Conservation (phyloP, 1,139 yeast genomes). For the Blastobotrys persicus region DNA sequence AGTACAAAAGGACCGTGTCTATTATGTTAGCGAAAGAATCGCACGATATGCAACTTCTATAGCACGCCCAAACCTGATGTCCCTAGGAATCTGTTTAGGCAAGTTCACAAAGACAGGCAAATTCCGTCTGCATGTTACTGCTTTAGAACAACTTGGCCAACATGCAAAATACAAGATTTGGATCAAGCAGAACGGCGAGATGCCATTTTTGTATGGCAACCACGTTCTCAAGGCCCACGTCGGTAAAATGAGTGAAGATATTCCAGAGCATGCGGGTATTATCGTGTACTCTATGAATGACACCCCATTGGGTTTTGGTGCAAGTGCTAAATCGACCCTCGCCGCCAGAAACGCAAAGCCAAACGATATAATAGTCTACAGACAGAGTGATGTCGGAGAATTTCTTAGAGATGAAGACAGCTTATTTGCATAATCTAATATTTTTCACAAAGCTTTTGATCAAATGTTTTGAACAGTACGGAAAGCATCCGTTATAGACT, state of each 20-base stretch:
- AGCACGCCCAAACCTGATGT: conserved; percentile 85
- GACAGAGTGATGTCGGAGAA: conserved; percentile 98
- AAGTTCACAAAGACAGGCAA: conserved; percentile 97
- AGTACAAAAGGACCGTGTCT: conserved; percentile 92
- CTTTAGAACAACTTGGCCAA: conserved; percentile 76
- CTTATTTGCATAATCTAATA: conserved; percentile 61
- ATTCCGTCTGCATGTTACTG: conserved; percentile 91
- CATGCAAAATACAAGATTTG: conserved; percentile 92
- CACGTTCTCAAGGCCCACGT: conserved; percentile 95
- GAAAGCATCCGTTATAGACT: too few relatives aligned
- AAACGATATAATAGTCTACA: conserved; percentile 88
- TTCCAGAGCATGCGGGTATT: conserved; percentile 97
- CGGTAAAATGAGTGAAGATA: conserved; percentile 95
- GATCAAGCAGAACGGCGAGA: conserved; percentile 96
- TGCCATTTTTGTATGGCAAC: conserved; percentile 97
- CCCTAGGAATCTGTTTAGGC: conserved; percentile 90
- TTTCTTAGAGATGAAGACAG: conserved; percentile 98
- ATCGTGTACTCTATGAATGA: conserved; percentile 89
- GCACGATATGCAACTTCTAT: conserved; percentile 89
- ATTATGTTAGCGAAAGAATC: conserved; percentile 79
- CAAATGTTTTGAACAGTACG: background rate
- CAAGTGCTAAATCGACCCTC: conserved; percentile 86
- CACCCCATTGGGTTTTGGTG: conserved; percentile 93
- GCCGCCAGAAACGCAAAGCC: conserved; percentile 89
- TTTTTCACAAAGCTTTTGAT: background rate